Evolutionary conservation across 2,329 filamentous ascomycete species (phyloP).

Genomic region (Calonectria leucothoes): DNA sequence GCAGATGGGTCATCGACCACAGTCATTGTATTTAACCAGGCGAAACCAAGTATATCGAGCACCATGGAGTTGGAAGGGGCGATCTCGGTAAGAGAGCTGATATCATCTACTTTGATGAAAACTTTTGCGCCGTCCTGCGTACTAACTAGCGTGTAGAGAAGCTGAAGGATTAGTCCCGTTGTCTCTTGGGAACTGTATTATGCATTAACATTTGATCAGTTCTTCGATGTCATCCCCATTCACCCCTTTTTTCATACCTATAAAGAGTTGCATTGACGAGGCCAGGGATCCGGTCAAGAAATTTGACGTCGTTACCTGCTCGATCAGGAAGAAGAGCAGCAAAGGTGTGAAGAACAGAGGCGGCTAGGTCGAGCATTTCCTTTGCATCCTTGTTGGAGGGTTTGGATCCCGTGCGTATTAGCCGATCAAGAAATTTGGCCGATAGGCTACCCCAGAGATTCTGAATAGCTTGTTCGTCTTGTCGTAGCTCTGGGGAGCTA

Average conservation of each 20-base stretch:
- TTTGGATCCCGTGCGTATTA: conserved; percentile 66
- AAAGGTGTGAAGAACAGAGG: conserved; percentile 73
- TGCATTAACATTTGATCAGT: neutral
- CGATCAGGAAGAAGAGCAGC: conserved; percentile 65
- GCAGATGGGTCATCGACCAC: conserved; percentile 42
- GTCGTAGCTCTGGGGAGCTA: conserved; percentile 63
- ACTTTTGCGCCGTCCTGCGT: conserved; percentile 60
- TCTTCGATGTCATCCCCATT: too few relatives aligned
- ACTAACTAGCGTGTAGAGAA: conserved; percentile 67
- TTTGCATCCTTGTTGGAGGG: conserved; percentile 58
- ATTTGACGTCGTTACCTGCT: conserved; percentile 55
- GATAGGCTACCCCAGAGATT: conserved; percentile 70
- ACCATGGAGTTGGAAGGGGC: conserved; percentile 65
- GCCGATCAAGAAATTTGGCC: conserved; percentile 71
- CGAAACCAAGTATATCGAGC: conserved; percentile 66
- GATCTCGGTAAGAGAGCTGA: conserved; percentile 67
- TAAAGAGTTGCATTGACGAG: conserved; percentile 65
- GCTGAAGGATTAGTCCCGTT: conserved; percentile 64
- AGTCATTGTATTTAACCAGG: conserved; percentile 65
- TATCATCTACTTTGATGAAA: conserved; percentile 62
- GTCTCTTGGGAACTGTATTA: conserved; percentile 62
- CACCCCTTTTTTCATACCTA: conserved; percentile 55
- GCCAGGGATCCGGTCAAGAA: conserved; percentile 64
- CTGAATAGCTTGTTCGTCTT: conserved; percentile 58
- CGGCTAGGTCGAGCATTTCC: conserved; percentile 72